Evolutionary conservation across 2,329 filamentous ascomycete species (phyloP).

Genomic region (Fusarium tjaetaba): DNA sequence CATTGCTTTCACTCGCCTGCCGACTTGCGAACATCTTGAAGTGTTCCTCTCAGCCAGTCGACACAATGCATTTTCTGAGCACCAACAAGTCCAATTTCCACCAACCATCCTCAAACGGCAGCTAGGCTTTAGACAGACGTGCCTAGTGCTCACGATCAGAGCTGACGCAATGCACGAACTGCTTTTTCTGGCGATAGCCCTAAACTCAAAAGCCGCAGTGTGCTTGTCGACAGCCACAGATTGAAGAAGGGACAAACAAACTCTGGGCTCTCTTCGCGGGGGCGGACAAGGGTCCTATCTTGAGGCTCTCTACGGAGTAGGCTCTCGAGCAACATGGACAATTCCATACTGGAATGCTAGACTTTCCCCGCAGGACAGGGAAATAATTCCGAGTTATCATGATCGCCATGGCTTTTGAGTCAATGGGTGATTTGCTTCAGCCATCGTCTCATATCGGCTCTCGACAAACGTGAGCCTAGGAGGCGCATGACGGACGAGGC

Average conservation of each 20-base stretch:
- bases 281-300: conserved; percentile 28
- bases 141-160: conserved; percentile 38
- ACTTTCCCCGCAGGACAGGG: conserved; percentile 22
- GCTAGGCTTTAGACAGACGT: conserved; percentile 24
- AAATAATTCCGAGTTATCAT: conserved; percentile 6
- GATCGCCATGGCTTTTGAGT: conserved; percentile 17
- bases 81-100: conserved; percentile 33
- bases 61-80: conserved; percentile 1
- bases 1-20: conserved; percentile 9
- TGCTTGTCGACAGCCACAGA: conserved; percentile 29
- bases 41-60: background rate
- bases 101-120: conserved; percentile 29
- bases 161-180: conserved; percentile 41
- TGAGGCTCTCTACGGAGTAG: conserved; percentile 22
- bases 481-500: conserved; percentile 36
- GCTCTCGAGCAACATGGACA: background rate
- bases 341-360: conserved; percentile 16
- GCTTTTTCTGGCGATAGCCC: conserved; percentile 38
- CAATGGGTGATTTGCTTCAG: background rate
- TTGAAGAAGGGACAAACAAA: conserved; percentile 4
- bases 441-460: conserved; percentile 29
- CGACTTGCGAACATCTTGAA: background rate
- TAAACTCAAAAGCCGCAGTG: conserved; percentile 36
- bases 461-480: conserved; percentile 22
- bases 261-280: background rate